Conservation (phyloP, 2,329 filamentous ascomycete species). For the Myriosclerotinia curreyana region DNA sequence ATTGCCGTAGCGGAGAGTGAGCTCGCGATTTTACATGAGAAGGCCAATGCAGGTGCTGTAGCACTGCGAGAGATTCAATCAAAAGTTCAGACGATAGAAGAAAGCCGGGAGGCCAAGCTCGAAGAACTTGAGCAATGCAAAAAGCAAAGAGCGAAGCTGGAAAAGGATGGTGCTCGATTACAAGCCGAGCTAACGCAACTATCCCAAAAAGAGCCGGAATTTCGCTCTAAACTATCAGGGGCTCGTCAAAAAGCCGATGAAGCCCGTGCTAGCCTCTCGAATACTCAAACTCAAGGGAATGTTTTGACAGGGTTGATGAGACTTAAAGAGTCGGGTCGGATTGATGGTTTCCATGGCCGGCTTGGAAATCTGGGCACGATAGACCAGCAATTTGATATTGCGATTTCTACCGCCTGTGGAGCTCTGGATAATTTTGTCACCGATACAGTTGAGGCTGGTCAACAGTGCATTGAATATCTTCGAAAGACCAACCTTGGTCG, state of each 20-base stretch:
- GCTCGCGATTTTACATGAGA: slow-evolving; percentile 84
- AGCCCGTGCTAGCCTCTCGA: slow-evolving; percentile 83
- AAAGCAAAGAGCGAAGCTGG: slow-evolving; percentile 65
- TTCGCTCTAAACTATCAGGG: slow-evolving; percentile 81
- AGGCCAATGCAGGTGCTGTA: slow-evolving; percentile 80
- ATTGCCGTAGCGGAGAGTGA: slow-evolving; percentile 95
- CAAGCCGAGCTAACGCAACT: slow-evolving; percentile 72
- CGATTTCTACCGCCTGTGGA: slow-evolving; percentile 95
- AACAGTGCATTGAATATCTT: slow-evolving; percentile 97
- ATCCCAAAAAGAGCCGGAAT: slow-evolving; percentile 71
- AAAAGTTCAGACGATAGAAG: slow-evolving; percentile 72
- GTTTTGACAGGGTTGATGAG: slow-evolving; percentile 90
- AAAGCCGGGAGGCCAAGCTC: slow-evolving; percentile 67
- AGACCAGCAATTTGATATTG: slow-evolving; percentile 89
- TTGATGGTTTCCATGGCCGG: slow-evolving; percentile 94
- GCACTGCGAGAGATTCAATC: slow-evolving; percentile 78
- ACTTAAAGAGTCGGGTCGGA: slow-evolving; percentile 91
- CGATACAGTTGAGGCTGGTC: slow-evolving; percentile 90
- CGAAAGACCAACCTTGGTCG: slow-evolving; percentile 96
- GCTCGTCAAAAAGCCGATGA: slow-evolving; percentile 95
- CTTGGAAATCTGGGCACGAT: slow-evolving; percentile 93
- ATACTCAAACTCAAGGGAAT: slow-evolving; percentile 87
- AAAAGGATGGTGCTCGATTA: slow-evolving; percentile 71
- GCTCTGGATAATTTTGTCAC: slow-evolving; percentile 94
- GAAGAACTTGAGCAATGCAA: slow-evolving; percentile 74